These are phyloP conservation scores for Blastocladiella emersonii DNA, from an alignment of 371 early-diverging fungal species.

Conservation along the genomic window DNA sequence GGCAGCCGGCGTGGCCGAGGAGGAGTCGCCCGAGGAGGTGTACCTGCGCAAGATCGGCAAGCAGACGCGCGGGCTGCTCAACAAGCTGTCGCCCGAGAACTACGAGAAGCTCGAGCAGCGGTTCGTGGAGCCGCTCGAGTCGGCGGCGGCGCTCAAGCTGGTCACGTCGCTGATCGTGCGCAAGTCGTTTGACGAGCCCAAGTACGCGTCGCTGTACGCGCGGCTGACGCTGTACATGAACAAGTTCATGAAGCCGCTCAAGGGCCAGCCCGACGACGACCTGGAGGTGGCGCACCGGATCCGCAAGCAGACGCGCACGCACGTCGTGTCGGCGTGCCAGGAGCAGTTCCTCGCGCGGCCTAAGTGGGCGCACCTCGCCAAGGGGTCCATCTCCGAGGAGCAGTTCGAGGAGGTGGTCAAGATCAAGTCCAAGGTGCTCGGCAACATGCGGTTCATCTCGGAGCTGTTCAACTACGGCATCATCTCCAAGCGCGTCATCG, in stretches of 20 bases:
- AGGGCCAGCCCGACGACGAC: background rate
- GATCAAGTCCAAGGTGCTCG: constrained; percentile 5
- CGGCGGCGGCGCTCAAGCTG: background rate
- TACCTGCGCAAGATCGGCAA: background rate
- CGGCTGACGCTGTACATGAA: background rate
- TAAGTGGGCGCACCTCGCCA: background rate
- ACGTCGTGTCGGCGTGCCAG: background rate
- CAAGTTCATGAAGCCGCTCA: background rate
- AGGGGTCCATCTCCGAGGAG: background rate
- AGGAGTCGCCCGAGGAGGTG: background rate
- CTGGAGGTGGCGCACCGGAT: background rate
- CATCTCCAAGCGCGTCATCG: background rate
- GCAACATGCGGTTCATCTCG: constrained; percentile 4
- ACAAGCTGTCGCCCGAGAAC: constrained; percentile 2
- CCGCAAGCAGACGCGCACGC: background rate
- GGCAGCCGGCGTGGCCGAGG: background rate
- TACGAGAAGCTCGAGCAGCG: background rate
- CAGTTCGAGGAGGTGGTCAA: constrained; percentile 4
- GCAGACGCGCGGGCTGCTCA: constrained; percentile 1
- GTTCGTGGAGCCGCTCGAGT: background rate
- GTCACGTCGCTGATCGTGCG: background rate
- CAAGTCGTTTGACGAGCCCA: constrained; percentile 7
- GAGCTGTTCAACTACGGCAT: constrained; percentile 2
- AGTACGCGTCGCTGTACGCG: constrained; percentile 5
- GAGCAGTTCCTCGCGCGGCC: background rate